Evolutionary conservation across 1,284 basidiomycete genomes (phyloP), one percentile per base, ranked within the genome.

Genomic region (Earliella scabrosa): DNA sequence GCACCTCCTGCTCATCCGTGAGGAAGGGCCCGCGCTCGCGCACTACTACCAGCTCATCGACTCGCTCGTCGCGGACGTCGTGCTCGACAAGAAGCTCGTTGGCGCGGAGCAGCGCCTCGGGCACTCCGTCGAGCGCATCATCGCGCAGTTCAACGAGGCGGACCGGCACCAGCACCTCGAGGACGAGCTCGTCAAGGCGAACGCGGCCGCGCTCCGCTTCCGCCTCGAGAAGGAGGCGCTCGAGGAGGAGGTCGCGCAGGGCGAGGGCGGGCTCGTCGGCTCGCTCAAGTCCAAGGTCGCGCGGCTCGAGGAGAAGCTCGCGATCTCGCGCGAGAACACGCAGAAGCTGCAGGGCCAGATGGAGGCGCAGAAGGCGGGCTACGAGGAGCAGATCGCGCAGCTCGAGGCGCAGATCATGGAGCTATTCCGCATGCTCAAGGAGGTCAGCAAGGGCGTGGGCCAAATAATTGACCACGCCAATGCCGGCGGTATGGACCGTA

Each of bases 21-120:
- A 93, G 63, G 94, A 98, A 57, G 93, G 91, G 2, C 88, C 91
- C 31, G 82, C 88, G 31, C 82, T 93, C 69, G 85, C 85, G 31
- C 90, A 95, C 65, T 93, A 96, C 73, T 98, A 93, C 73, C 94
- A 95, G 73, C 83, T 99, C 45, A 84, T 99, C 66, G 95, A 98
- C 71, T 89, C 92, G n/a, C 79, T 98, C 46, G 86, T 99, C 45
- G 89, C 93, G 31, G 92, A 96, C 65, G 87, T 99, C 43, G 95
- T 98, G 23, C 85, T 98, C 76, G 95, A 97, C 73, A 93, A 95
- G 73, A 92, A 93, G 65, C 82, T 95, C 47, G 85, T 83, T 27
- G 92, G 93, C 31, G 92, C 95, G 26, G 92, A 94, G 56, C 84
- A 88, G 46, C 85, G 95, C 20, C 82, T 98, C 61, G 96, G 95